These are phyloP conservation scores for Meira nashicola DNA, from an alignment of 1,284 basidiomycete genomes.

Conservation along the genomic window DNA sequence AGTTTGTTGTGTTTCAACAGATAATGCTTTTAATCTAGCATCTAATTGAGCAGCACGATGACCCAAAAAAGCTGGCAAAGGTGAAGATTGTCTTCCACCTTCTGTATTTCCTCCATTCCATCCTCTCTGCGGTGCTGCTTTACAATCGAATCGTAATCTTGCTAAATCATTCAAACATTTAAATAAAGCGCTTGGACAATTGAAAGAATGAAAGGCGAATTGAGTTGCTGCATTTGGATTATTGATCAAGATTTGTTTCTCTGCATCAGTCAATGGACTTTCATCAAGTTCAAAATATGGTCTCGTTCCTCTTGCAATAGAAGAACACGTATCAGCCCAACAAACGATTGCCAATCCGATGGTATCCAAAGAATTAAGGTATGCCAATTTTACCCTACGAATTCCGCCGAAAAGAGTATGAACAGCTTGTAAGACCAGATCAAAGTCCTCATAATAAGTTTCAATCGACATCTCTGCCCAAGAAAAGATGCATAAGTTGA, in stretches of 20 bases:
- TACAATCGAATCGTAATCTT: not conserved
- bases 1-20: not conserved
- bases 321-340: conserved; percentile 1
- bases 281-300: conserved; percentile 2
- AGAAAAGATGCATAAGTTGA: not conserved
- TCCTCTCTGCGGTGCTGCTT: not conserved
- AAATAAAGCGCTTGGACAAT: not conserved
- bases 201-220: conserved; percentile 1
- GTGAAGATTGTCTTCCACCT: not conserved
- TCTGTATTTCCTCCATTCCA: not conserved
- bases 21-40: not conserved
- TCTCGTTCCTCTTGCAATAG: not conserved
- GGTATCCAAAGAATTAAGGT: not conserved
- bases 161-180: conserved; percentile 1
- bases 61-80: not conserved
- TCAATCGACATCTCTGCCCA: conserved; percentile 7
- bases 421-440: not conserved
- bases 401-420: not conserved
- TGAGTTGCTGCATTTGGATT: not conserved
- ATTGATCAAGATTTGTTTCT: not conserved
- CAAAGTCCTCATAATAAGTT: conserved; percentile 1
- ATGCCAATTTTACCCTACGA: not conserved
- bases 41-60: not conserved
- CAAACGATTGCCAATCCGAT: not conserved
- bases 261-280: not conserved